These are phyloP conservation scores for Astragalus glycyphyllos DNA, from an alignment of 306 rosid species.

Conservation along the genomic window DNA sequence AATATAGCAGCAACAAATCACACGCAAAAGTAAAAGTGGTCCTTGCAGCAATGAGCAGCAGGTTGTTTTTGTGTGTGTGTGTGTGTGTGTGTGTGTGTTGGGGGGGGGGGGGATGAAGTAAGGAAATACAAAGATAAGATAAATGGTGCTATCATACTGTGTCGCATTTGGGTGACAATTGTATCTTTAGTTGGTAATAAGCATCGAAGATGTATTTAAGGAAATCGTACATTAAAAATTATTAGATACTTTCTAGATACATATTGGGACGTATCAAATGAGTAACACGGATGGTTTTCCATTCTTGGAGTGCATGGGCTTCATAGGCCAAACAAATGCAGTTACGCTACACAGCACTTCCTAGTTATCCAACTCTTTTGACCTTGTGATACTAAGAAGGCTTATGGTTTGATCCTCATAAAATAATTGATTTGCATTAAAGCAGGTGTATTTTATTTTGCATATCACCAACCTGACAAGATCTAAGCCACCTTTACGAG, in stretches of 20 bases:
- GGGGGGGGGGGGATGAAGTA: too few species aligned
- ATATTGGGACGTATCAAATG: background rate
- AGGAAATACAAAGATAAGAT: background rate
- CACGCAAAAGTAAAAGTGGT: too few species aligned
- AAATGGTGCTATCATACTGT: background rate
- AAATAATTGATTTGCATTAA: conserved; percentile 27
- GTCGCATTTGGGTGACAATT: background rate
- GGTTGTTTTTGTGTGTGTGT: too few species aligned
- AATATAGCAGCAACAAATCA: background rate
- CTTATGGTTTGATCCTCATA: background rate
- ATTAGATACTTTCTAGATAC: background rate
- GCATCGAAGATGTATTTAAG: background rate
- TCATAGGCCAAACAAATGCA: conserved; percentile 20
- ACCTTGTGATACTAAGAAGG: background rate
- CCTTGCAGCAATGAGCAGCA: background rate
- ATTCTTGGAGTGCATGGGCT: background rate
- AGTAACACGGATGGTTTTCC: background rate
- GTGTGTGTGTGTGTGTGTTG: too few species aligned
- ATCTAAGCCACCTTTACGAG: conserved; percentile 62
- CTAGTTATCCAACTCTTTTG: conserved; percentile 7
- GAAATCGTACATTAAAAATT: background rate
- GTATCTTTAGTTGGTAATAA: background rate
- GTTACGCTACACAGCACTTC: conserved; percentile 5
- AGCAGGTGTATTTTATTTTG: conserved; percentile 33
- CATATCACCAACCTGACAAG: conserved; percentile 71